phyloP scores from a whole-genome alignment of 2,329 filamentous ascomycete genomes.

The Aspergillus piperis region DNA sequence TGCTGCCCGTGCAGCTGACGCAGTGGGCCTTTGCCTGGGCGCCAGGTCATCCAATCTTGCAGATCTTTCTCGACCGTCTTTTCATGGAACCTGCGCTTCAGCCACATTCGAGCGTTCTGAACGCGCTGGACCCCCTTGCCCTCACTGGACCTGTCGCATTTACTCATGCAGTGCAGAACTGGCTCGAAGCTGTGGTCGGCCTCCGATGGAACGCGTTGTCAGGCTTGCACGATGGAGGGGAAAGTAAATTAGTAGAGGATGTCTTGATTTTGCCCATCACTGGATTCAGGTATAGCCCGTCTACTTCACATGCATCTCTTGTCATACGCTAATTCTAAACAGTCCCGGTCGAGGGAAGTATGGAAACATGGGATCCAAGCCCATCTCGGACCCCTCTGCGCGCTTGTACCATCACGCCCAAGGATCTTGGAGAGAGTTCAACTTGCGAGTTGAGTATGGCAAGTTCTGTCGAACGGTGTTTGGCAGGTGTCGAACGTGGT shows the following conservation, averaged over 20 bases:
- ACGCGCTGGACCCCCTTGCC: slow-evolving; percentile 29
- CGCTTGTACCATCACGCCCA: slow-evolving; percentile 33
- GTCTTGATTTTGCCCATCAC: slow-evolving; percentile 38
- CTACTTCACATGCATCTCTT: too few species aligned
- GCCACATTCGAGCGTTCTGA: slow-evolving; percentile 18
- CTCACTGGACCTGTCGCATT: slow-evolving; percentile 37
- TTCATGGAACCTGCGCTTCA: neutral
- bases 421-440: slow-evolving; percentile 33
- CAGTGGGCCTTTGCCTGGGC: slow-evolving; percentile 35
- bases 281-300: slow-evolving; percentile 31
- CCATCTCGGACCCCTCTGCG: slow-evolving; percentile 30
- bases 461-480: slow-evolving; percentile 37
- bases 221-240: slow-evolving; percentile 30
- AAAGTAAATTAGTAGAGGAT: slow-evolving; percentile 33
- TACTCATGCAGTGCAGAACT: slow-evolving; percentile 27
- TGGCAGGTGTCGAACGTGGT: slow-evolving; percentile 35
- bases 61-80: slow-evolving; percentile 29
- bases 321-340: neutral
- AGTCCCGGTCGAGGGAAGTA: slow-evolving; percentile 31
- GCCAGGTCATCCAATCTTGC: slow-evolving; percentile 31
- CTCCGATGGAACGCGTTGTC: slow-evolving; percentile 36
- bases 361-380: slow-evolving; percentile 37
- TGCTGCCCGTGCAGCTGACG: slow-evolving; percentile 34
- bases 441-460: slow-evolving; percentile 30
- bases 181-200: slow-evolving; percentile 24